Evolutionary conservation across 352 stramenopile genomes (phyloP).

Genomic region (Detonula confervacea): DNA sequence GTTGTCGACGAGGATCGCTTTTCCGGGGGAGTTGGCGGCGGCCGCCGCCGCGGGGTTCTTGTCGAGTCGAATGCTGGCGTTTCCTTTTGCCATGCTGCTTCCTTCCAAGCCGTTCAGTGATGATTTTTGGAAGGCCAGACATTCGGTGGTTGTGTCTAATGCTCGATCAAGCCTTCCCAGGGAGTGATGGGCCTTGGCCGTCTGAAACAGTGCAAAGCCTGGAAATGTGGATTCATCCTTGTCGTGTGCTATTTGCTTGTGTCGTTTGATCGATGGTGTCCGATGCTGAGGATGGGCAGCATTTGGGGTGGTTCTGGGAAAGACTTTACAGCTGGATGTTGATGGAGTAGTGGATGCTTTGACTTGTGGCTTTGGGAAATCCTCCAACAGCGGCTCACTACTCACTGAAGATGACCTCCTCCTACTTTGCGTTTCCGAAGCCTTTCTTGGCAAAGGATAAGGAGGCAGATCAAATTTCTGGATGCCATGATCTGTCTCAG

Average conservation of each 20-base stretch:
- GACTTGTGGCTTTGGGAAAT: constrained; percentile 10
- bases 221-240: constrained; percentile 39
- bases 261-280: neutral
- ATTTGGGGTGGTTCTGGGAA: too few species aligned
- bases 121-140: constrained; percentile 50
- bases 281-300: neutral
- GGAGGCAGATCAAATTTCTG: constrained; percentile 24
- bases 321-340: too few species aligned
- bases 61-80: neutral
- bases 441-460: constrained; percentile 18
- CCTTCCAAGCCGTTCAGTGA: constrained; percentile 1
- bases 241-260: constrained; percentile 1
- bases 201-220: constrained; percentile 52
- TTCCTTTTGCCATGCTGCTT: constrained; percentile 5
- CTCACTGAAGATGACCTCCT: neutral
- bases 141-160: constrained; percentile 56
- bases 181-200: constrained; percentile 39
- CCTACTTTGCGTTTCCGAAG: neutral
- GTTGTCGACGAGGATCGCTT: too few species aligned
- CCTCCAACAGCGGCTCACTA: neutral
- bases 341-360: too few species aligned
- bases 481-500: constrained; percentile 1
- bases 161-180: constrained; percentile 39
- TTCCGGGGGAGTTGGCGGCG: too few species aligned
- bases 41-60: neutral